Evolutionary conservation across 176 grass and related monocot genomes (phyloP).

Genomic region (Avena sativa): DNA sequence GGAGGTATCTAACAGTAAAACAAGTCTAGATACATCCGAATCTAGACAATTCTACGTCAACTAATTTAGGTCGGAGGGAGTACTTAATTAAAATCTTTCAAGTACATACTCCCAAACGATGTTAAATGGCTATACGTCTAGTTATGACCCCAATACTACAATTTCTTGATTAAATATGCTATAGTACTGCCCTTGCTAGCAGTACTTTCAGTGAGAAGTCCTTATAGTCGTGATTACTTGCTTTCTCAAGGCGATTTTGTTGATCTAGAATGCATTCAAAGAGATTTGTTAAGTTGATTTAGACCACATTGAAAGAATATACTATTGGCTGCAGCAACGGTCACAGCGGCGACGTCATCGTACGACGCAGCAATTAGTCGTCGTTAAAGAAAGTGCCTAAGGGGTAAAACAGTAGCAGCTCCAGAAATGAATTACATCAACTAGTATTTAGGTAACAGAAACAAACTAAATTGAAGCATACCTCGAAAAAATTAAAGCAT

Average conservation of each 20-base stretch:
- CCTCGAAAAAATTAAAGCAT: neutral
- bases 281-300: neutral
- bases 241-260: neutral
- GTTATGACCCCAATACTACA: neutral
- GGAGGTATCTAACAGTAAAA: no score
- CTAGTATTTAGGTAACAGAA: neutral
- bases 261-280: neutral
- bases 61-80: neutral
- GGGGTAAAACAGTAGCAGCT: neutral
- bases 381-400: neutral
- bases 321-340: neutral
- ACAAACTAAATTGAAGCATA: neutral
- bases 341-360: no score
- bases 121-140: constrained; percentile 13
- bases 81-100: constrained; percentile 44
- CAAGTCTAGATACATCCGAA: no score
- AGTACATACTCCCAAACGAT: constrained; percentile 29
- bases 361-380: no score
- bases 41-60: no score
- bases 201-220: neutral
- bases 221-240: neutral
- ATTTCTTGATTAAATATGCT: neutral
- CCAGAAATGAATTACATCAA: neutral
- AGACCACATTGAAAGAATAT: neutral
- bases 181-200: neutral